A percentile compares a stretch with the other conserved stretches of the same genome.
phyloP scores from a whole-genome alignment of 345 rosid species.

The Eucalyptus grandis region DNA sequence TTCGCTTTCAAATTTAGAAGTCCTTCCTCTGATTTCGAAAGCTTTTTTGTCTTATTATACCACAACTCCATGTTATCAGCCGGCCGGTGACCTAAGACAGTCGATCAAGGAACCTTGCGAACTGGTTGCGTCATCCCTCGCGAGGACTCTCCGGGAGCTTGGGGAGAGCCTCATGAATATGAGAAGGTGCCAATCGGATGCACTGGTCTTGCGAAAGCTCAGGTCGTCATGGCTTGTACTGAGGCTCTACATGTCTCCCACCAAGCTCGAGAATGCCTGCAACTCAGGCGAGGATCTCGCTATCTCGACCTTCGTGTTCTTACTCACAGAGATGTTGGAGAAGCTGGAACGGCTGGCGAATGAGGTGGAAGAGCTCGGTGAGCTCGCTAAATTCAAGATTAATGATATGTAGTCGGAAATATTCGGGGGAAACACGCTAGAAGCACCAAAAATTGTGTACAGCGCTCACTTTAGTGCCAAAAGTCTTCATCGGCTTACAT shows the following conservation, averaged over 20 bases:
- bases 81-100: conserved; percentile 1
- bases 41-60: not conserved
- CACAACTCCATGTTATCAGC: not conserved
- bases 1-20: too few relatives aligned
- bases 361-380: conserved; percentile 45
- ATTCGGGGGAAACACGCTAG: not conserved
- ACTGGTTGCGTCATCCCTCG: conserved; percentile 15
- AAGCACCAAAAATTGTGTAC: not conserved
- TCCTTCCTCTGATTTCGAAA: not conserved
- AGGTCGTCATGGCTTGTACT: conserved; percentile 27
- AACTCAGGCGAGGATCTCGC: conserved; percentile 16
- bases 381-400: conserved; percentile 17
- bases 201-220: conserved; percentile 17
- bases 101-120: conserved; percentile 30
- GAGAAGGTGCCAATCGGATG: conserved; percentile 20
- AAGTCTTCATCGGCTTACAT: not conserved
- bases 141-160: conserved; percentile 35
- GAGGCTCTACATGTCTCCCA: not conserved
- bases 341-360: conserved; percentile 37
- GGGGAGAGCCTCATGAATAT: conserved; percentile 38
- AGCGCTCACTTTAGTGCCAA: not conserved
- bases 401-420: not conserved
- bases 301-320: conserved; percentile 27
- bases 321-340: conserved; percentile 23
- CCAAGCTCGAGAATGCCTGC: not conserved